Conservation (phyloP, 257 asterid species). For the Przewalskia tangutica region DNA sequence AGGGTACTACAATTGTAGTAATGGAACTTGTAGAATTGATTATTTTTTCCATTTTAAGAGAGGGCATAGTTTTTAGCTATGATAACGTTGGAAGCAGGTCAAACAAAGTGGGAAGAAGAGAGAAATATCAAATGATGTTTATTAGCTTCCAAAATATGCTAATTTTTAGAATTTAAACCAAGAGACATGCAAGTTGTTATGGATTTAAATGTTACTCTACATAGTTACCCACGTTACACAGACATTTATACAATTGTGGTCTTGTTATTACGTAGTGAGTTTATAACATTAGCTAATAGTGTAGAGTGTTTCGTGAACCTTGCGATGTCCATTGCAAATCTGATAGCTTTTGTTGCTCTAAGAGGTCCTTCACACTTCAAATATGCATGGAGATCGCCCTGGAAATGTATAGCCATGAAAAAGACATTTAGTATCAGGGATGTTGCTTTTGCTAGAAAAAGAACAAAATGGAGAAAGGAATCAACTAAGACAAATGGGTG, state of each 20-base stretch:
- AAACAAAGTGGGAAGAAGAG: not conserved
- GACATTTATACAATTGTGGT: not conserved
- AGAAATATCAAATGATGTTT: not conserved
- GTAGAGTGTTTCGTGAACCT: constrained; percentile 34
- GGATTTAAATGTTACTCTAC: not conserved
- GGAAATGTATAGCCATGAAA: not conserved
- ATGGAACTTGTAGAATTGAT: not conserved
- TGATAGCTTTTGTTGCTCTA: constrained; percentile 77
- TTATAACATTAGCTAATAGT: not conserved
- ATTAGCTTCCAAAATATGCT: not conserved
- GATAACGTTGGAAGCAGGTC: not conserved
- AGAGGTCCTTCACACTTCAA: constrained; percentile 62
- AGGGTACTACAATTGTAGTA: not conserved
- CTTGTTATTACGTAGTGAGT: not conserved
- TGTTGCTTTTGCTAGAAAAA: not conserved
- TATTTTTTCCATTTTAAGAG: not conserved
- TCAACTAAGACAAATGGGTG: not conserved
- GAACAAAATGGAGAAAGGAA: not conserved
- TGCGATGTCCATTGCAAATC: constrained; percentile 92
- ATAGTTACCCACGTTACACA: not conserved
- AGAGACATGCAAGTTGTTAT: not conserved
- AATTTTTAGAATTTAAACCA: not conserved
- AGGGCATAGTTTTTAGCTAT: not conserved
- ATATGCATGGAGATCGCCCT: constrained; percentile 78
- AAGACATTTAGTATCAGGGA: not conserved